Evolutionary conservation across 345 rosid genomes (phyloP).

Genomic region (Eucalyptus tenuipes): DNA sequence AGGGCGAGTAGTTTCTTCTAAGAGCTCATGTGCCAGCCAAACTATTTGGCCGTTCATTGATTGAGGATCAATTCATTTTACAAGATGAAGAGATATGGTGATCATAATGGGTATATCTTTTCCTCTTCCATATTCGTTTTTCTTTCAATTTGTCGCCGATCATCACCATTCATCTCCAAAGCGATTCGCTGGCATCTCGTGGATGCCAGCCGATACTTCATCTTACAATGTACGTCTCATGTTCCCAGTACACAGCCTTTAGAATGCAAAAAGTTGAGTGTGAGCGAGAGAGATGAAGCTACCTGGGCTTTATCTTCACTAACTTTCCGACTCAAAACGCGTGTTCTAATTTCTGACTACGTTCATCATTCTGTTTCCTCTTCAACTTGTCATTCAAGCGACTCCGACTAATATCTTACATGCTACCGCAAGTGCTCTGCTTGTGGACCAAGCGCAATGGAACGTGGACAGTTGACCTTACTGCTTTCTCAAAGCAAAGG

Average conservation of each 20-base stretch:
- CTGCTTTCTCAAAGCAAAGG: background rate
- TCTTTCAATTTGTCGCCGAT: background rate
- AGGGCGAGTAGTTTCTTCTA: background rate
- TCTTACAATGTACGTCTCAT: background rate
- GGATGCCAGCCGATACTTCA: background rate
- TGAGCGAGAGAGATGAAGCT: background rate
- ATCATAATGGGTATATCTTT: background rate
- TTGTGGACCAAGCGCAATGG: background rate
- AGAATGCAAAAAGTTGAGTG: background rate
- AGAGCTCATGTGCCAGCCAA: background rate
- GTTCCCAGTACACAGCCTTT: background rate
- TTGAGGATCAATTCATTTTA: background rate
- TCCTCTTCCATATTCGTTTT: background rate
- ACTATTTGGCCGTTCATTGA: background rate
- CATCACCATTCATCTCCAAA: background rate
- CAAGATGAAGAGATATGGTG: background rate
- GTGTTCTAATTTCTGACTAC: background rate
- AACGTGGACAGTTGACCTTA: background rate
- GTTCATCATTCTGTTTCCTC: background rate
- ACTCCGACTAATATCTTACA: background rate
- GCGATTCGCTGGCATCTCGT: background rate
- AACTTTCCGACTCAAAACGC: background rate
- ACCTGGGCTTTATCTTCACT: background rate
- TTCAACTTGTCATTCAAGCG: background rate
- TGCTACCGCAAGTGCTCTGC: background rate